Conservation (phyloP, 2,329 filamentous ascomycete species). For the Calonectria multiphialidica region DNA sequence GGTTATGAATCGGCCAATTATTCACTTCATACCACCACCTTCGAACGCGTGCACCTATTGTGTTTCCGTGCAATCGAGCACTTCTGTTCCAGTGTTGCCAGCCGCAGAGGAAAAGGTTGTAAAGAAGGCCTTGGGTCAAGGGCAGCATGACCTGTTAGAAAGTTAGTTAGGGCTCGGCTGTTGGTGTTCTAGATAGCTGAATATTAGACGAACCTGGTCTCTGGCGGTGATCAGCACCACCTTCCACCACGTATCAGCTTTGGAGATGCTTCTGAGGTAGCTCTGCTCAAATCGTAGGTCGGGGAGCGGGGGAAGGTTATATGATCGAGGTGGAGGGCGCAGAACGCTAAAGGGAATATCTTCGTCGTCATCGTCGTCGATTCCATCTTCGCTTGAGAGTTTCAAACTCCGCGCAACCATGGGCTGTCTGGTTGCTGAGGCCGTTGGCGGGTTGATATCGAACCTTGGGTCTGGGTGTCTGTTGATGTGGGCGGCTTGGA, state of each 20-base stretch:
- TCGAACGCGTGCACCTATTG: constrained; percentile 80
- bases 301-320: constrained; percentile 74
- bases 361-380: constrained; percentile 62
- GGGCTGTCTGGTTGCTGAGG: constrained; percentile 68
- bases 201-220: constrained; percentile 78
- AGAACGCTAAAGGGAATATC: constrained; percentile 78
- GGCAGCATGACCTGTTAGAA: constrained; percentile 80
- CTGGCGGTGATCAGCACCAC: constrained; percentile 86
- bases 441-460: constrained; percentile 85
- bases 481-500: constrained; percentile 86
- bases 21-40: constrained; percentile 98
- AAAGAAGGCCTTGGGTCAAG: constrained; percentile 87
- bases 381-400: constrained; percentile 44
- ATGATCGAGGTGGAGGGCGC: constrained; percentile 61
- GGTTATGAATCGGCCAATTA: constrained; percentile 81
- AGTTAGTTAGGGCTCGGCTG: not conserved
- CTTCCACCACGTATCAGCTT: constrained; percentile 82
- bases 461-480: constrained; percentile 76
- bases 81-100: constrained; percentile 92
- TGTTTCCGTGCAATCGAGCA: constrained; percentile 81
- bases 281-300: constrained; percentile 98
- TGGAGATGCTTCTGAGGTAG: constrained; percentile 89
- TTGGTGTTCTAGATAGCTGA: not conserved
- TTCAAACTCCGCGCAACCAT: constrained; percentile 41
- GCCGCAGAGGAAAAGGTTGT: constrained; percentile 85